phyloP scores from a whole-genome alignment of 371 early-diverging fungal genomes.

The Blakeslea trispora region DNA sequence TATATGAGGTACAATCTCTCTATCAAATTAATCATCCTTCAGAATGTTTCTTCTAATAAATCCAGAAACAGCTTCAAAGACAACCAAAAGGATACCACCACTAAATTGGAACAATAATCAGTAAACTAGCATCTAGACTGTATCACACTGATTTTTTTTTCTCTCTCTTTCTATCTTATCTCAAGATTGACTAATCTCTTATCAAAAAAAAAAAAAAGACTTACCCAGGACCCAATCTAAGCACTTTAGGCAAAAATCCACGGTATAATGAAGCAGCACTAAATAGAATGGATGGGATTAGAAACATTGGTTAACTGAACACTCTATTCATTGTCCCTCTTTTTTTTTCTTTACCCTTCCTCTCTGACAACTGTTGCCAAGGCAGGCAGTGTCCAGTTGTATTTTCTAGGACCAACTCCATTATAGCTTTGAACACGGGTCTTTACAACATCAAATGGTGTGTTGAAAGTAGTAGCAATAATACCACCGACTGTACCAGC shows the following conservation, averaged over 20 bases:
- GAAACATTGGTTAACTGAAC: background rate
- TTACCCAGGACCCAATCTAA: slow-evolving; percentile 92
- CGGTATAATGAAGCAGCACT: slow-evolving; percentile 89
- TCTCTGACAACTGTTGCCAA: slow-evolving; percentile 86
- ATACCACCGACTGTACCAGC: slow-evolving; percentile 96
- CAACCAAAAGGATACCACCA: slow-evolving; percentile 87
- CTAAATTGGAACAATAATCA: slow-evolving; percentile 17
- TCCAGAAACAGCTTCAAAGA: slow-evolving; percentile 86
- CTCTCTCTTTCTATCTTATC: background rate
- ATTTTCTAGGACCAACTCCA: slow-evolving; percentile 65
- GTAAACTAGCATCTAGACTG: too few species aligned
- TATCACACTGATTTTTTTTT: background rate
- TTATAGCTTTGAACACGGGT: slow-evolving; percentile 91
- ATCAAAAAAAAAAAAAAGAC: slow-evolving; percentile 28
- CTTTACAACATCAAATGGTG: slow-evolving; percentile 97
- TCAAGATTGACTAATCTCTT: background rate
- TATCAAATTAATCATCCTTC: slow-evolving; percentile 28
- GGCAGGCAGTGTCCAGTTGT: slow-evolving; percentile 89
- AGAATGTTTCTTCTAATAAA: slow-evolving; percentile 81
- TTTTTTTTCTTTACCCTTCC: slow-evolving; percentile 71
- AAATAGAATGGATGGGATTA: slow-evolving; percentile 11
- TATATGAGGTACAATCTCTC: background rate
- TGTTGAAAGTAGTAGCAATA: slow-evolving; percentile 92
- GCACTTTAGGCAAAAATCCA: slow-evolving; percentile 96
- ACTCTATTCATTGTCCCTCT: background rate